These are phyloP conservation scores for Adiantum capillusveneris DNA, from an alignment of 75 land plant species.

Conservation along the genomic window DNA sequence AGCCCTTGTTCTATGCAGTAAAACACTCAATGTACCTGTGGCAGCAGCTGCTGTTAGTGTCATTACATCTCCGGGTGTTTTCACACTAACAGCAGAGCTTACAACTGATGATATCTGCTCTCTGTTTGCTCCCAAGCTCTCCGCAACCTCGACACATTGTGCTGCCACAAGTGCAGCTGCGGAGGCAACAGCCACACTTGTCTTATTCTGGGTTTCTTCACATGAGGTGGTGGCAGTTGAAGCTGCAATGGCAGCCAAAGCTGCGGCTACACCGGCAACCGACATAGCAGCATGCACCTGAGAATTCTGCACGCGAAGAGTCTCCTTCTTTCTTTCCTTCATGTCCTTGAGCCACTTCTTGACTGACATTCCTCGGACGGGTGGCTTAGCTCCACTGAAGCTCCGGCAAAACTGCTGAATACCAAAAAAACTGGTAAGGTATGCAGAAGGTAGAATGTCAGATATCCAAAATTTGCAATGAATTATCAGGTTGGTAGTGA, in stretches of 20 bases:
- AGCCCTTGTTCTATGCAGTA: too few species aligned
- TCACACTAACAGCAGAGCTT: slow-evolving; percentile 80
- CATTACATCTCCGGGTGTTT: slow-evolving; percentile 78
- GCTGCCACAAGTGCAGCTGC: slow-evolving; percentile 93
- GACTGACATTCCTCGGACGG: slow-evolving; percentile 44
- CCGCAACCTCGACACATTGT: slow-evolving; percentile 88
- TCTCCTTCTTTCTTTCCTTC: slow-evolving; percentile 77
- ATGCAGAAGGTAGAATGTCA: too few species aligned
- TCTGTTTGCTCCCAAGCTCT: slow-evolving; percentile 81
- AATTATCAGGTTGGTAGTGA: too few species aligned
- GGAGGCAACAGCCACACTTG: slow-evolving; percentile 80
- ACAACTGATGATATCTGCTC: slow-evolving; percentile 70
- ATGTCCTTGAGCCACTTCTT: slow-evolving; percentile 83
- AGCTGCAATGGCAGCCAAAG: slow-evolving; percentile 89
- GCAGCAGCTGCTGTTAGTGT: slow-evolving; percentile 93
- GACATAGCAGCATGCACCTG: slow-evolving; percentile 89
- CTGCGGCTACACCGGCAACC: slow-evolving; percentile 92
- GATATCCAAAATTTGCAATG: too few species aligned
- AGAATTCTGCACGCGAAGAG: slow-evolving; percentile 69
- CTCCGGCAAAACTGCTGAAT: slow-evolving; percentile 9
- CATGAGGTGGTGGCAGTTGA: slow-evolving; percentile 60
- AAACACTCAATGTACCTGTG: slow-evolving; percentile 45
- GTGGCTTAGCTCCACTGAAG: slow-evolving; percentile 22
- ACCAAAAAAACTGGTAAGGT: not conserved
- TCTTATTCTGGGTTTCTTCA: slow-evolving; percentile 26